These are phyloP conservation scores for Phialophora tarda DNA, from an alignment of 2,329 filamentous ascomycete species.

Conservation along the genomic window DNA sequence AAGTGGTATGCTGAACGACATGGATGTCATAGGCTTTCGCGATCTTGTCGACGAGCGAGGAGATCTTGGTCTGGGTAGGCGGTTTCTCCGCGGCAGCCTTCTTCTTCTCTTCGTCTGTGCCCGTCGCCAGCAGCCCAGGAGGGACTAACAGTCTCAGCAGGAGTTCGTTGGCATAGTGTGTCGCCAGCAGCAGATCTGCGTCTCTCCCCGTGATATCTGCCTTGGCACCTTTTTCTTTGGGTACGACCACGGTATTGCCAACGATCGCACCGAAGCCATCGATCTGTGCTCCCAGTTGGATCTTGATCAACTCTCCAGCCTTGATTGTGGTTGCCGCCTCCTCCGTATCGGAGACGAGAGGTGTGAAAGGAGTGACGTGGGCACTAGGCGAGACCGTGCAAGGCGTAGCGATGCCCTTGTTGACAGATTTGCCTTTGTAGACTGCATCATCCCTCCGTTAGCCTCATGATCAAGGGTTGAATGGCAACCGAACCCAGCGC, in stretches of 20 bases:
- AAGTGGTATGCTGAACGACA: constrained; percentile 96
- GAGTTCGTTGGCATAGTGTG: constrained; percentile 93
- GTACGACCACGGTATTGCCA: constrained; percentile 85
- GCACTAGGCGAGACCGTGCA: constrained; percentile 93
- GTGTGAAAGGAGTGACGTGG: constrained; percentile 96
- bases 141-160: constrained; percentile 89
- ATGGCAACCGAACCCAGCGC: not conserved
- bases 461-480: not conserved
- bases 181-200: constrained; percentile 88
- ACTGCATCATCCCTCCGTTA: constrained; percentile 54
- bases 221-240: constrained; percentile 63
- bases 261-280: constrained; percentile 96
- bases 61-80: constrained; percentile 85
- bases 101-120: constrained; percentile 92
- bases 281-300: constrained; percentile 98
- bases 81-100: constrained; percentile 84
- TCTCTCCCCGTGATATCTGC: constrained; percentile 74
- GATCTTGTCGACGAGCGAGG: constrained; percentile 84
- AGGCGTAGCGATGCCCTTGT: constrained; percentile 68
- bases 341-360: constrained; percentile 80
- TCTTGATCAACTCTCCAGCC: constrained; percentile 88
- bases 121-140: constrained; percentile 79
- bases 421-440: constrained; percentile 97
- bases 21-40: constrained; percentile 89
- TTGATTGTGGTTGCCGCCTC: constrained; percentile 83